Evolutionary conservation across 2,329 filamentous ascomycete species (phyloP), one percentile per base, ranked within the genome.

Genomic region (Alternaria sp.): DNA sequence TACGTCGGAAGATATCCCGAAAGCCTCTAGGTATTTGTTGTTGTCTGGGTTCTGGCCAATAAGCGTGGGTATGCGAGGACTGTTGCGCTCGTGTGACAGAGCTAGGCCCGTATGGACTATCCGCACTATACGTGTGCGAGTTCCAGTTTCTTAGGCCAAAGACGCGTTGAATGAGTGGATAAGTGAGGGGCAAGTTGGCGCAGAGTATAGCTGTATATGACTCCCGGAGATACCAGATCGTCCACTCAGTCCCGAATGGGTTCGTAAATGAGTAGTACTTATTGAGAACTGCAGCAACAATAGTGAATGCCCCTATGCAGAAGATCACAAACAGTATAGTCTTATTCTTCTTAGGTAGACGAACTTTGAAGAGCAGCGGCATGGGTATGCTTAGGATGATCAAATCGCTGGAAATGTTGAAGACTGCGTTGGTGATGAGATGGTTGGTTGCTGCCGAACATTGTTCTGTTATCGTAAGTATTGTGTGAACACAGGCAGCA

Each of bases 261-360:
- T 86, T 75, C 16, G 77, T 82, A 61, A 89, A 88, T 44, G 85
- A 87, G 75, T 87, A 88, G 68, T 87, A 86, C 61, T 88, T 87
- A 76, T 88, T 89, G 16, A 89, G 77, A 6, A 85, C 81, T 11
- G 86, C 85, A 18, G 85, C 84, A 14, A 89, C 75, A 51, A 89
- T 86, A 69, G 71, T 75, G 53, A 79, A 79, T 4, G 69, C 65
- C 32, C 87, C 87, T 2, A 89, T 78, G 3, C 82, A 79, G 71
- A 89, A 88, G 30, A 89, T 81, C 30, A 77, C 79, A 46, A 84
- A 80, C 0, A 89, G 76, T 0, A 86, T 80, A 0, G 84, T 51
- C 69, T 89, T 89, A 57, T 85, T 82, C 59, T 79, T 77, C 57
- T 68, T 74, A 0, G 81, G 81, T 14, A 84, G 63, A 11, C 76